Base-by-base conservation (phyloP, 495 filamentous ascomycete genomes). In the Glonium stellatum region DNA sequence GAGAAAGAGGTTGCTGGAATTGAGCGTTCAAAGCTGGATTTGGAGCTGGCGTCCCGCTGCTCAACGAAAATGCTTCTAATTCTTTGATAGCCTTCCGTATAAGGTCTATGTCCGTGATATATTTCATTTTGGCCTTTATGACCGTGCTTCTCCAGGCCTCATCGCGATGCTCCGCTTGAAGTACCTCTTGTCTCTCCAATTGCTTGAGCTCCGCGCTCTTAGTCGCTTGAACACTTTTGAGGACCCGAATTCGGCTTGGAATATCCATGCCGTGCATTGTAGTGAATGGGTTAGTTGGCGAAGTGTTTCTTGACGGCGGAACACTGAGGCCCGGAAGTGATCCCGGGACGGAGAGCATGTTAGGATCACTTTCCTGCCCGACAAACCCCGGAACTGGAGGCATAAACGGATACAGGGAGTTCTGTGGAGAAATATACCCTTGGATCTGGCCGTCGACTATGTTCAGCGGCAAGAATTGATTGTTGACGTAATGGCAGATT, bases 401-500 rank as follows among this genome's bases (percentile, higher is more conserved):
- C n/a, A 51, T 25, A 22, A 15, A 23, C 5, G 48, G 48, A 51
- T 51, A 51, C 19, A 25, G 10, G 9, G 21, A 51, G 25, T 51
- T 51, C 18, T 1, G 18, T 31, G 48, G 13, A 31, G 48, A 15
- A 6, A 23, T 18, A 25, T 25, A 31, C 25, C 21, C 48, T 25
- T 8, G 15, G 48, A 15, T 27, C 13, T 15, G 13, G 21, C 54
- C 65, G 44, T 69, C 61, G 21, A 60, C 46, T 36, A 60, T 57
- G 35, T 59, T 55, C 1, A 69, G 50, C n/a, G 67, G 67, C 23
- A 67, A 19, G 27, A 65, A 48, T 6, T 54, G 59, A 37, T 62
- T 61, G 51, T 67, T 54, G 41, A 67, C 58, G 31, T 64, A 64
- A 49, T 65, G 64, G 42, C 65, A 69, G 21, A 62, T 56, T 6